These are phyloP conservation scores for Ogataea sp. DNA, from an alignment of 805 yeast species.

Conservation along the genomic window DNA sequence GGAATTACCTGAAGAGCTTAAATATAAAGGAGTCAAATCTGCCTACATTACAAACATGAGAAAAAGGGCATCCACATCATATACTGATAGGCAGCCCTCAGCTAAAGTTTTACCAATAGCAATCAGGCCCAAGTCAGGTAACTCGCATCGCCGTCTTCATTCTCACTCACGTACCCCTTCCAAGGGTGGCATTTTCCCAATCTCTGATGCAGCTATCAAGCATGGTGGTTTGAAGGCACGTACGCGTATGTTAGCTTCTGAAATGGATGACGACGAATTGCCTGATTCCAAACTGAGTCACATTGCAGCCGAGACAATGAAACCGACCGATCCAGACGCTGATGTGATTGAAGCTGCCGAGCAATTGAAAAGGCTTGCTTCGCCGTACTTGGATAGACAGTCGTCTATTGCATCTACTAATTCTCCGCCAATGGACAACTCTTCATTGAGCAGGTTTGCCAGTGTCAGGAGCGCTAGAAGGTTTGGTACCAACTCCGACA, in stretches of 20 bases:
- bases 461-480: conserved; percentile 25
- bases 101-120: conserved; percentile 48
- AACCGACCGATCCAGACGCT: conserved; percentile 25
- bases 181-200: neutral
- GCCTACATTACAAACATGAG: conserved; percentile 39
- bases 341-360: conserved; percentile 23
- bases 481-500: conserved; percentile 21
- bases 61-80: conserved; percentile 39
- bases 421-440: neutral
- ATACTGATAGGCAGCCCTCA: conserved; percentile 36
- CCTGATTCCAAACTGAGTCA: conserved; percentile 26
- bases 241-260: conserved; percentile 64
- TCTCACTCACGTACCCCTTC: conserved; percentile 9
- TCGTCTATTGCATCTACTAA: neutral
- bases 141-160: conserved; percentile 6
- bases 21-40: conserved; percentile 42
- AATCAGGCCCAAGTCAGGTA: conserved; percentile 36
- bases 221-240: conserved; percentile 59
- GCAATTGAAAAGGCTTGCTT: conserved; percentile 17
- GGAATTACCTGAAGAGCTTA: neutral
- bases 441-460: conserved; percentile 20
- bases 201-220: conserved; percentile 37
- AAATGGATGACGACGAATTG: conserved; percentile 58
- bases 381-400: neutral
- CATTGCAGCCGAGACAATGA: conserved; percentile 17